Conservation (phyloP, 495 filamentous ascomycete genomes). For the Lasiosphaeria hispida region DNA sequence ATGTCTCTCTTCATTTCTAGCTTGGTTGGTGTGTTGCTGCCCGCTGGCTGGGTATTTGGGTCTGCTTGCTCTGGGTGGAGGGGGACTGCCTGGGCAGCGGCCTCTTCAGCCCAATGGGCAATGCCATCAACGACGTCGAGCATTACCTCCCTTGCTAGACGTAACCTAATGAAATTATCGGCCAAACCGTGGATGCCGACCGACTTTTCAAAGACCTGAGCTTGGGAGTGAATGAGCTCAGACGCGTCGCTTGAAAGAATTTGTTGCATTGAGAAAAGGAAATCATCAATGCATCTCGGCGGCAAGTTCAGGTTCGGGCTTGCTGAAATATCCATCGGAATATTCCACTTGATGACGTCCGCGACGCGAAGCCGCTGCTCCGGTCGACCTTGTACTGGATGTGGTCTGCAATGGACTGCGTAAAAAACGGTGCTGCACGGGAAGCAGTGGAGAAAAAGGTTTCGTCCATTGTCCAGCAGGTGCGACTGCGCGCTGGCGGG, state of each 20-base stretch:
- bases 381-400: constrained; percentile 1
- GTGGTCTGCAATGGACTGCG: constrained; percentile 2
- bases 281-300: constrained; percentile 1
- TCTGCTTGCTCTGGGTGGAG: background rate
- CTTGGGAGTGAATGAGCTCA: constrained; percentile 2
- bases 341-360: constrained; percentile 1
- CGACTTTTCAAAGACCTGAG: background rate
- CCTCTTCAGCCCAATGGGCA: background rate
- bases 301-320: background rate
- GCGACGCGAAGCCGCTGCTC: background rate
- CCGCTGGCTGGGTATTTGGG: no score
- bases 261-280: constrained; percentile 3
- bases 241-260: background rate
- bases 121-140: constrained; percentile 1
- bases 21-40: background rate
- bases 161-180: background rate
- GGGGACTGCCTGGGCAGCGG: background rate
- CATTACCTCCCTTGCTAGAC: constrained; percentile 1
- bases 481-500: constrained; percentile 1
- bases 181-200: constrained; percentile 1
- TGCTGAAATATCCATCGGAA: background rate
- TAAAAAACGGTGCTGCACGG: background rate
- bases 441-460: constrained; percentile 2
- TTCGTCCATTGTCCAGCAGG: background rate
- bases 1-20: background rate